phyloP scores from a whole-genome alignment of 768 basidiomycete species.

The Kwoniella europaea region DNA sequence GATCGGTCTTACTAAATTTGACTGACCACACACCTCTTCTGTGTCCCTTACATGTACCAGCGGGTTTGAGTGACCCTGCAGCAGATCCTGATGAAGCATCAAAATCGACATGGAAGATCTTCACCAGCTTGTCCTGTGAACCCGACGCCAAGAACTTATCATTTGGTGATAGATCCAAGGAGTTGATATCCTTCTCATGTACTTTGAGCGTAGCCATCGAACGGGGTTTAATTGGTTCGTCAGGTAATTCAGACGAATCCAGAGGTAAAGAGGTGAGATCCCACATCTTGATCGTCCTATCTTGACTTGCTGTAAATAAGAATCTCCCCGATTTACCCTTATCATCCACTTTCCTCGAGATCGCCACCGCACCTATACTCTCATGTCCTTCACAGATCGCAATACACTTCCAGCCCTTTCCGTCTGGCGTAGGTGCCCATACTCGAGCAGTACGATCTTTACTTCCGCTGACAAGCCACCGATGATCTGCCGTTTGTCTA shows the following conservation, averaged over 20 bases:
- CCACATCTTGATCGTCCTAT: slow-evolving; percentile 99
- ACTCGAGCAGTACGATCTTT: slow-evolving; percentile 87
- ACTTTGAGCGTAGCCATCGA: slow-evolving; percentile 85
- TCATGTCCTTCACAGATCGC: slow-evolving; percentile 91
- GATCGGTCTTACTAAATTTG: slow-evolving; percentile 80
- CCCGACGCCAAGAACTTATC: slow-evolving; percentile 87
- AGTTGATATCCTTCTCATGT: slow-evolving; percentile 98
- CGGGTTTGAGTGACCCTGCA: slow-evolving; percentile 72
- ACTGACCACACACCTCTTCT: slow-evolving; percentile 96
- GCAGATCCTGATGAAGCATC: slow-evolving; percentile 50
- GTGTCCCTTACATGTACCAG: slow-evolving; percentile 93
- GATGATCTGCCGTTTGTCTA: slow-evolving; percentile 72
- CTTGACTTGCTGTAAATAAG: slow-evolving; percentile 94
- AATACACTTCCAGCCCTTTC: slow-evolving; percentile 71
- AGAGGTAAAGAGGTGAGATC: slow-evolving; percentile 64
- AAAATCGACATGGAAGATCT: slow-evolving; percentile 80
- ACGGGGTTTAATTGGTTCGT: slow-evolving; percentile 64
- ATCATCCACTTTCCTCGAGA: slow-evolving; percentile 66
- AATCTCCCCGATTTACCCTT: slow-evolving; percentile 62
- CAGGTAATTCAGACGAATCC: slow-evolving; percentile 58
- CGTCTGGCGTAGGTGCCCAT: slow-evolving; percentile 67
- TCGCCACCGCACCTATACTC: slow-evolving; percentile 84
- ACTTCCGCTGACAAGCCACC: slow-evolving; percentile 84
- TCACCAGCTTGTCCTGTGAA: slow-evolving; percentile 93
- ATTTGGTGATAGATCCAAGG: slow-evolving; percentile 88